Conservation (phyloP, 2,329 filamentous ascomycete species). For the Alternaria triticimaculans region DNA sequence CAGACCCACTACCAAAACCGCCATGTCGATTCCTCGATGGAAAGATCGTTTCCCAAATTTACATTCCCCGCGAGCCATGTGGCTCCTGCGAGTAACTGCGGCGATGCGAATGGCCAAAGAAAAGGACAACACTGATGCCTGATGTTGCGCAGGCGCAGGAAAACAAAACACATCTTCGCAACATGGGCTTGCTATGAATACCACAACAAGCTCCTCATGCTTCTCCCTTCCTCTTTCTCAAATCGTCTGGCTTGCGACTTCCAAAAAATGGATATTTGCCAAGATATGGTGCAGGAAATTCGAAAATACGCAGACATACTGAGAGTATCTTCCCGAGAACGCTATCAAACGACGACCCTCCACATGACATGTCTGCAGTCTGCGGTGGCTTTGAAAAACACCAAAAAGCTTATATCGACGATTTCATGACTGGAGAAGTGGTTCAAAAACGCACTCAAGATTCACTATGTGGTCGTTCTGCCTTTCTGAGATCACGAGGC, state of each 20-base stretch:
- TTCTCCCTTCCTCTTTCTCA: background rate
- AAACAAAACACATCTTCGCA: fast-evolving
- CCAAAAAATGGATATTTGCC: fast-evolving
- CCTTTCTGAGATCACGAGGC: fast-evolving
- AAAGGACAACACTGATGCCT: background rate
- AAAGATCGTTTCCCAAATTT: too few species aligned
- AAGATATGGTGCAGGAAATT: background rate
- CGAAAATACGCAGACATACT: background rate
- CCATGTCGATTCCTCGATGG: background rate
- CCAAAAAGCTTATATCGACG: background rate
- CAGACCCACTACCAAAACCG: background rate
- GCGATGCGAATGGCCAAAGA: background rate
- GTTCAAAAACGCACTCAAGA: background rate
- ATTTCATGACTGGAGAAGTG: background rate
- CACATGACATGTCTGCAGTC: too few species aligned
- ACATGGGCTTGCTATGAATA: background rate
- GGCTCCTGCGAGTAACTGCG: background rate
- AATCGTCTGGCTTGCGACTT: background rate
- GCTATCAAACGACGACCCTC: too few species aligned
- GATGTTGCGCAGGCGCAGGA: background rate
- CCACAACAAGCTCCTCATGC: background rate
- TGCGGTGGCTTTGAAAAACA: background rate
- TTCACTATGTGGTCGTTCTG: background rate
- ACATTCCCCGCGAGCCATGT: too few species aligned
- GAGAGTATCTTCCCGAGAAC: background rate